Evolutionary conservation across 2,329 filamentous ascomycete species (phyloP).

Genomic region (Fusarium fracticaudum): DNA sequence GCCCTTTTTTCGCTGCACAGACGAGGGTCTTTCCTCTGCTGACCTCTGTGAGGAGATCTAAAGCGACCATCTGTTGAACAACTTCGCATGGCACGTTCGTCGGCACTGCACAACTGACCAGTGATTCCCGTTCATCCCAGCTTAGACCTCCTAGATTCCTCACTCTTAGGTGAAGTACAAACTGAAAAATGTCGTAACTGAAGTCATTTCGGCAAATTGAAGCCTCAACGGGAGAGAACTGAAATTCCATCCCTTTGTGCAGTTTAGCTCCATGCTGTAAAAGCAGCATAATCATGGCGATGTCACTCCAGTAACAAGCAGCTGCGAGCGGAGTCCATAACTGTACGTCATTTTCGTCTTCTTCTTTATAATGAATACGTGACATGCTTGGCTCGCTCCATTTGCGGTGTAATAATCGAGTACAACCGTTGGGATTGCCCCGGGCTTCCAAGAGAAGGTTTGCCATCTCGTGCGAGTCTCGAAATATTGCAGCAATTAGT

Average conservation of each 20-base stretch:
- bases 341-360: not conserved
- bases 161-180: not conserved
- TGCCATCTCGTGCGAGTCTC: not conserved
- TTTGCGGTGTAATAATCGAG: not conserved
- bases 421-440: not conserved
- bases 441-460: not conserved
- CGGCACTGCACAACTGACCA: not conserved
- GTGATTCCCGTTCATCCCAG: not conserved
- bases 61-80: not conserved
- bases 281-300: not conserved
- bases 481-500: not conserved
- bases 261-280: not conserved
- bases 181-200: not conserved
- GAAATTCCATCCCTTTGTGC: not conserved
- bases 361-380: not conserved
- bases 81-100: not conserved
- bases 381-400: not conserved
- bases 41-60: not conserved
- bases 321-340: not conserved
- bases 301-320: not conserved
- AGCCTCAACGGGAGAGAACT: not conserved
- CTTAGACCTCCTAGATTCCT: not conserved
- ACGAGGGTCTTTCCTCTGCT: not conserved
- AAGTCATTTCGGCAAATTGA: not conserved
- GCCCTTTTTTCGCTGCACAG: not conserved